These are phyloP conservation scores for Cryptomeria japonica DNA, from an alignment of 75 land plant genomes.

Conservation along the genomic window DNA sequence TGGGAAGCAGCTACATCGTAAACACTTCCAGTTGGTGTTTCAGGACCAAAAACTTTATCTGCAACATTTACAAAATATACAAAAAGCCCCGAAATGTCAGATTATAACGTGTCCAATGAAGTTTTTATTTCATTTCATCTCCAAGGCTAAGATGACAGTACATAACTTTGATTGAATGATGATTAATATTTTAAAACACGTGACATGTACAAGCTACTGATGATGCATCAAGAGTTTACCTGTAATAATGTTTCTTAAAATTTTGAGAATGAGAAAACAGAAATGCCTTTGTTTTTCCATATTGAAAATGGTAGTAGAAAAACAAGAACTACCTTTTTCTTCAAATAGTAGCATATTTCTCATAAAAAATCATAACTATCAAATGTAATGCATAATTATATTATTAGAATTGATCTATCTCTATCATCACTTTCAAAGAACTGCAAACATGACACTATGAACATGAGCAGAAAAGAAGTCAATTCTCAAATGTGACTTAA, in stretches of 20 bases:
- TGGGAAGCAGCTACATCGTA: constrained; percentile 94
- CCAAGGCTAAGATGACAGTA: too few relatives aligned
- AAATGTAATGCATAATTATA: background rate
- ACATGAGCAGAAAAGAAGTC: background rate
- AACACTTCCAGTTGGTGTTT: constrained; percentile 85
- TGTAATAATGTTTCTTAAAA: background rate
- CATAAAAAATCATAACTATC: background rate
- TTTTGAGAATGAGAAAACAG: background rate
- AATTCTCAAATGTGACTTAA: background rate
- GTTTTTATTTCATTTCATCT: background rate
- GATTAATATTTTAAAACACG: background rate
- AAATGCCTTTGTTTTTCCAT: background rate
- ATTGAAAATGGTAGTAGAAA: background rate
- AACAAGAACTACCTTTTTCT: background rate
- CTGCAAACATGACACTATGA: background rate
- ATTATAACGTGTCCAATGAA: background rate
- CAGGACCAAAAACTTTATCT: constrained; percentile 97
- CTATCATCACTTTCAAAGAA: background rate
- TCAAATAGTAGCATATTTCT: background rate
- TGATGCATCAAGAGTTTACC: background rate
- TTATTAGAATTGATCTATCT: background rate
- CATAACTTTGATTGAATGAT: too few relatives aligned
- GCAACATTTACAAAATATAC: constrained; percentile 10
- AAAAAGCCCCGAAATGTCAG: background rate
- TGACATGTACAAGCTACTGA: background rate